These are phyloP conservation scores for Diaporthe sp. DNA, from an alignment of 2,329 filamentous ascomycete species.

Conservation along the genomic window DNA sequence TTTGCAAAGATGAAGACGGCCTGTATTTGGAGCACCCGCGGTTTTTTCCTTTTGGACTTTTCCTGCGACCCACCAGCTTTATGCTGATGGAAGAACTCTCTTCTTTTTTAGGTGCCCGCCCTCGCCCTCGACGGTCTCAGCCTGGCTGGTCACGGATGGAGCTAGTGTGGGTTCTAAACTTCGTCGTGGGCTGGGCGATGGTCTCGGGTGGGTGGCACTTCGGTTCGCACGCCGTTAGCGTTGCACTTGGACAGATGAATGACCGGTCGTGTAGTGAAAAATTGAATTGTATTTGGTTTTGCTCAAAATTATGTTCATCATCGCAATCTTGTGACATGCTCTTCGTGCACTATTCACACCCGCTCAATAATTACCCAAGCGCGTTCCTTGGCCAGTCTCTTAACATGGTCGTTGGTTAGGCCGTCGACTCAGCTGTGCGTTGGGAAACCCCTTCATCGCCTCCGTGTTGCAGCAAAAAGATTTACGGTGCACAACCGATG, in stretches of 20 bases:
- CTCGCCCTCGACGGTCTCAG: not conserved
- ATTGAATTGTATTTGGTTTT: not conserved
- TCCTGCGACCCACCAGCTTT: conserved; percentile 6
- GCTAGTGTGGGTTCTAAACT: not conserved
- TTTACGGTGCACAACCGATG: not conserved
- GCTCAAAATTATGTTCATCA: not conserved
- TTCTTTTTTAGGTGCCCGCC: not conserved
- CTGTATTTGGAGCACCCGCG: not conserved
- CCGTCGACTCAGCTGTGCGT: no score
- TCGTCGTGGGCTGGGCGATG: not conserved
- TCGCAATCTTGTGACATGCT: not conserved
- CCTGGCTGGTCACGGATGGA: not conserved
- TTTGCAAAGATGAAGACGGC: not conserved
- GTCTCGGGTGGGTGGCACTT: not conserved
- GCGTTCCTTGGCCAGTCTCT: not conserved
- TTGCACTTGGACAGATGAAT: not conserved
- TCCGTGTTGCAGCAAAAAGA: not conserved
- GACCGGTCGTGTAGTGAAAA: no score
- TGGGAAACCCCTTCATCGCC: fast-evolving
- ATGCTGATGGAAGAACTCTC: not conserved
- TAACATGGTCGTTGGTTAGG: not conserved
- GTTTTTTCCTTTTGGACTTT: not conserved
- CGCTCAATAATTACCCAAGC: not conserved
- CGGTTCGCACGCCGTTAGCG: not conserved
- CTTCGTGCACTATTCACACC: not conserved